These are phyloP conservation scores for Dryas alaskensis DNA, from an alignment of 306 rosid species.

Conservation along the genomic window DNA sequence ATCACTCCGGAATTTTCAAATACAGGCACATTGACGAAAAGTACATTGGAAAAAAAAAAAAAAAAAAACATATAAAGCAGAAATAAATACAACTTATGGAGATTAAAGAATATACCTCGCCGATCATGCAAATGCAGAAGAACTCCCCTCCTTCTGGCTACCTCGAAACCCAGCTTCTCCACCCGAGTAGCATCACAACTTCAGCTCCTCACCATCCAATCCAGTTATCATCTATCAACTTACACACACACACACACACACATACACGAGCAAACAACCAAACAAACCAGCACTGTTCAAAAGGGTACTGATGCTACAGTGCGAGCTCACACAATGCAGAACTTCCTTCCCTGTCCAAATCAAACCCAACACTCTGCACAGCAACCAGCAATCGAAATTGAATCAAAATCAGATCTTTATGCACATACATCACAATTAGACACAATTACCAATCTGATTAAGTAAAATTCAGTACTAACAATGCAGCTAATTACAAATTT, in stretches of 20 bases:
- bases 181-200: slow-evolving; percentile 25
- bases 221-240: slow-evolving; percentile 25
- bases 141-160: slow-evolving; percentile 43
- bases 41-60: not conserved
- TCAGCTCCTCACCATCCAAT: slow-evolving; percentile 25
- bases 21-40: not conserved
- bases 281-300: not conserved
- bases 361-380: slow-evolving; percentile 34
- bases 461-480: slow-evolving; percentile 1
- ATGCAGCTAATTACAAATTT: slow-evolving; percentile 13
- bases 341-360: slow-evolving; percentile 10
- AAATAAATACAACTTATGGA: not conserved
- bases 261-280: not conserved
- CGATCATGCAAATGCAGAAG: slow-evolving; percentile 54
- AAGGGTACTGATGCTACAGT: slow-evolving; percentile 7
- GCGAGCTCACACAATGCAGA: slow-evolving; percentile 11
- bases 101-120: slow-evolving; percentile 28
- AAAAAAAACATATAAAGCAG: not conserved
- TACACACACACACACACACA: not conserved
- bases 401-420: slow-evolving; percentile 46
- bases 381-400: slow-evolving; percentile 22
- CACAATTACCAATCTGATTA: not conserved
- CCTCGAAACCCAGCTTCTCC: slow-evolving; percentile 22
- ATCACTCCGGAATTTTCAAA: not conserved
- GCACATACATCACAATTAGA: not conserved